Evolutionary conservation across 768 basidiomycete genomes (phyloP), one percentile per base, ranked within the genome.

Genomic region (Boletellus emodensis): DNA sequence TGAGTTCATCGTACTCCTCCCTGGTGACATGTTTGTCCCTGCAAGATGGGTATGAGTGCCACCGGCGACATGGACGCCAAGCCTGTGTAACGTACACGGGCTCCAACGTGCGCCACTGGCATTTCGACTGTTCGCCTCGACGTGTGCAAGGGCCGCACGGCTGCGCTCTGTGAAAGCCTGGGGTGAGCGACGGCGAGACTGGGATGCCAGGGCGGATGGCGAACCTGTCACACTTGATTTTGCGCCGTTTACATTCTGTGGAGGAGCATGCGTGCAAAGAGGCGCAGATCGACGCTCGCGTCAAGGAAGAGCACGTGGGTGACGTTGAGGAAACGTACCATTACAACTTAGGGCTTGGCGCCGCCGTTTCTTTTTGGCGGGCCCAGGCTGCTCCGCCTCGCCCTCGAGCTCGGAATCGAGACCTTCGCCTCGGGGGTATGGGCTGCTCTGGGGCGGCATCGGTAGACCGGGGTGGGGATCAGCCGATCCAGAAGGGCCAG

Each of bases 151-250:
- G 88, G 13, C 83, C 81, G 68, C 90, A 93, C 44, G 90, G 90
- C 58, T 89, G 86, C 13, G 80, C 76, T 65, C 90, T 88, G 60
- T 24, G 17, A 34, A 53, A 60, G 24, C 24, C 20, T 20, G 24
- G 3, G 24, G 24, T 26, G 24, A 26, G 24, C 6, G 5, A 26
- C 5, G n/a, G 13, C 42, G 45, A 56, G 8, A 46, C 44, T 11
- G 48, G 40, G 28, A 47, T 15, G 63, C 46, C 55, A 48, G 2
- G 8, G 1, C 7, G 30, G 11, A 53, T 33, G 42, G 56, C 74
- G 61, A 64, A 86, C 85, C 86, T 86, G 73, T 92, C 88, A 67
- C 90, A 92, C 64, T 86, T 87, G 68, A 91, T 91, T 75, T 92
- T 91, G 38, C 89, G 79, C 60, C 89, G 73, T 67, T 91, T 91